Conservation (phyloP, 495 filamentous ascomycete species). For the Aspergillus taichungensis region DNA sequence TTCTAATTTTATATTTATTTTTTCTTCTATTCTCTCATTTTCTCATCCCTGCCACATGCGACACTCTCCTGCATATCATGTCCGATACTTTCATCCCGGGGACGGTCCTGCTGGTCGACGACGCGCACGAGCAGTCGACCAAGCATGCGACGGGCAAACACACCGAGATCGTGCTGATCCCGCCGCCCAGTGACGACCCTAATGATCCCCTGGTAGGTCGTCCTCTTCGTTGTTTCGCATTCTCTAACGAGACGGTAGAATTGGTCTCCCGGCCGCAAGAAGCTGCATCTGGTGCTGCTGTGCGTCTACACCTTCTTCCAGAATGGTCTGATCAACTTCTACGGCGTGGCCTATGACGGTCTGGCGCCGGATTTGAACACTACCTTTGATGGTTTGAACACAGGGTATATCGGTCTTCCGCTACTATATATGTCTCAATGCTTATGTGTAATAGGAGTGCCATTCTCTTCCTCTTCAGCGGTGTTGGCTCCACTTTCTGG, state of each 20-base stretch:
- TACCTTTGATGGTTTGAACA: neutral
- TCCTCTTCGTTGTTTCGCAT: neutral
- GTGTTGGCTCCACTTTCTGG: neutral
- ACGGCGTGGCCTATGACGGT: neutral
- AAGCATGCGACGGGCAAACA: neutral
- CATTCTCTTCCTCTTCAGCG: neutral
- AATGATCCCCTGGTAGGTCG: neutral
- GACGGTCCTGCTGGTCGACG: neutral
- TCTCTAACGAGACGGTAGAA: neutral
- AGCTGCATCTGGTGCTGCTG: neutral
- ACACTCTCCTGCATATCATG: neutral
- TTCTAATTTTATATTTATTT: too few relatives aligned
- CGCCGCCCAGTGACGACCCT: neutral
- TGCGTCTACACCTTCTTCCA: neutral
- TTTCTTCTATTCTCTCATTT: too few relatives aligned
- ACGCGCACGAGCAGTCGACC: neutral
- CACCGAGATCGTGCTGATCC: neutral
- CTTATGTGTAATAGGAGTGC: neutral
- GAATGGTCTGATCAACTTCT: slow-evolving; percentile 3
- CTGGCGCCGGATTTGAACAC: neutral
- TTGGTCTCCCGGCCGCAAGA: neutral
- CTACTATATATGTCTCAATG: too few relatives aligned
- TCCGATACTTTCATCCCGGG: neutral
- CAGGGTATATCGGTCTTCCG: neutral
- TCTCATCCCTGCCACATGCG: neutral